phyloP scores from a whole-genome alignment of 345 rosid genomes.

The Gossypium arboreum region DNA sequence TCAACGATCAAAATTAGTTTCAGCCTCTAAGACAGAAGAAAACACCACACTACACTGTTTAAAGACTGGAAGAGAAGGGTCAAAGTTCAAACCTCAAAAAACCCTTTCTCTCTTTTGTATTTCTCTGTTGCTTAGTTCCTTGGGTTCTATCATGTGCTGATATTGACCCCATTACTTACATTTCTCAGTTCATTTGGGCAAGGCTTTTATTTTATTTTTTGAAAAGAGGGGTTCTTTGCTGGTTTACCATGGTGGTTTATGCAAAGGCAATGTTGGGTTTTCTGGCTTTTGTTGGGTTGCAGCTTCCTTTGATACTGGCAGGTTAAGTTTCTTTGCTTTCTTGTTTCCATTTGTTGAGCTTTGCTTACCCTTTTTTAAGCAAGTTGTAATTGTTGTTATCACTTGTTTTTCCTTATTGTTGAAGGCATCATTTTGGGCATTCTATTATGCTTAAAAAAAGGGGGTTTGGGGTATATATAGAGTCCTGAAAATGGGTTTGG shows the following conservation, averaged over 20 bases:
- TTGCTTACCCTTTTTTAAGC: constrained; percentile 3
- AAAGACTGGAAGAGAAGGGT: neutral
- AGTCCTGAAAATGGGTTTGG: constrained; percentile 14
- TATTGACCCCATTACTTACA: constrained; percentile 24
- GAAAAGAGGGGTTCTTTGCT: neutral
- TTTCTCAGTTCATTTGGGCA: constrained; percentile 11
- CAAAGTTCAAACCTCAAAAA: neutral
- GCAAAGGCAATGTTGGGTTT: constrained; percentile 35
- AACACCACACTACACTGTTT: neutral
- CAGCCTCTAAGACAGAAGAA: neutral
- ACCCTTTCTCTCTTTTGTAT: neutral
- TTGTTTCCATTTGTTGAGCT: neutral
- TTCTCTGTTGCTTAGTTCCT: constrained; percentile 4
- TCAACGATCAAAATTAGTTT: neutral
- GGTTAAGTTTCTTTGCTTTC: constrained; percentile 36
- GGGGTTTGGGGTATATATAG: neutral
- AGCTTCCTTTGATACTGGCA: constrained; percentile 41
- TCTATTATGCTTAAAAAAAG: neutral
- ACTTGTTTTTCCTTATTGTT: neutral
- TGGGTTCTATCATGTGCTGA: constrained; percentile 22
- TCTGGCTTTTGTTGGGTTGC: constrained; percentile 40
- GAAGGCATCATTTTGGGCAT: neutral
- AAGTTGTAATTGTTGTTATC: constrained; percentile 1
- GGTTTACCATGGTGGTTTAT: constrained; percentile 36
- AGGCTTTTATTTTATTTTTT: neutral